Evolutionary conservation across 2,329 filamentous ascomycete species (phyloP).

Genomic region (Seiridium cupressi): DNA sequence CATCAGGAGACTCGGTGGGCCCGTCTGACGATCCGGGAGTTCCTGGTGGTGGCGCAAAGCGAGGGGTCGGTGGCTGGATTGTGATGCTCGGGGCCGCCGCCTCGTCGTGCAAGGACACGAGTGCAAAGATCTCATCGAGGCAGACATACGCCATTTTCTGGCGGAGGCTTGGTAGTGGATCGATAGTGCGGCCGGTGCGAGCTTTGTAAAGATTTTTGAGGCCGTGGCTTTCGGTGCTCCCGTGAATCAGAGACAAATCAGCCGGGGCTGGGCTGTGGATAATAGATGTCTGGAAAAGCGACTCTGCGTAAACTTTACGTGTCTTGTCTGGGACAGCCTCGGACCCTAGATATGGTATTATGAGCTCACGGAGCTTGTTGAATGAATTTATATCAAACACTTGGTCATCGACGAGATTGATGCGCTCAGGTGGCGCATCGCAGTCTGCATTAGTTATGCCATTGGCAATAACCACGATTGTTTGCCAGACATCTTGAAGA

Average conservation of each 20-base stretch:
- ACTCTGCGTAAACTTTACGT: slow-evolving; percentile 68
- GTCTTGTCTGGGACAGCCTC: slow-evolving; percentile 63
- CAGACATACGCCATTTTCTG: slow-evolving; percentile 76
- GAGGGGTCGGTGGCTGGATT: slow-evolving; percentile 44
- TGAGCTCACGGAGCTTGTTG: slow-evolving; percentile 63
- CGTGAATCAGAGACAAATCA: slow-evolving; percentile 59
- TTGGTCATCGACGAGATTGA: slow-evolving; percentile 66
- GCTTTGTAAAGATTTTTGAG: slow-evolving; percentile 62
- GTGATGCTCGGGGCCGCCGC: slow-evolving; percentile 32
- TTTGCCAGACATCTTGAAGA: slow-evolving; percentile 65
- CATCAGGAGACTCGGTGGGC: slow-evolving; percentile 25
- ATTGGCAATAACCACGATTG: slow-evolving; percentile 62
- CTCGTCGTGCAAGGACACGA: slow-evolving; percentile 55
- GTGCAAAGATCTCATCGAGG: slow-evolving; percentile 73
- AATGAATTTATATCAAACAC: slow-evolving; percentile 79
- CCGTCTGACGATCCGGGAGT: slow-evolving; percentile 15
- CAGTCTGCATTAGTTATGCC: slow-evolving; percentile 70
- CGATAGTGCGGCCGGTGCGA: slow-evolving; percentile 70
- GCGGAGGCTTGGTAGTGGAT: slow-evolving; percentile 63
- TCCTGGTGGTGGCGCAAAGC: slow-evolving; percentile 30
- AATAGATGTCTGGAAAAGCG: slow-evolving; percentile 78
- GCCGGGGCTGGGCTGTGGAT: slow-evolving; percentile 63
- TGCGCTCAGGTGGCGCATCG: slow-evolving; percentile 38
- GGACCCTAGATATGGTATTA: slow-evolving; percentile 72
- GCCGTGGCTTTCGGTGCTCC: slow-evolving; percentile 38